A percentile compares a stretch with the other conserved stretches of the same genome.
These are phyloP conservation scores for Didymella segeticola DNA, from an alignment of 2,329 filamentous ascomycete genomes.

Conservation along the genomic window DNA sequence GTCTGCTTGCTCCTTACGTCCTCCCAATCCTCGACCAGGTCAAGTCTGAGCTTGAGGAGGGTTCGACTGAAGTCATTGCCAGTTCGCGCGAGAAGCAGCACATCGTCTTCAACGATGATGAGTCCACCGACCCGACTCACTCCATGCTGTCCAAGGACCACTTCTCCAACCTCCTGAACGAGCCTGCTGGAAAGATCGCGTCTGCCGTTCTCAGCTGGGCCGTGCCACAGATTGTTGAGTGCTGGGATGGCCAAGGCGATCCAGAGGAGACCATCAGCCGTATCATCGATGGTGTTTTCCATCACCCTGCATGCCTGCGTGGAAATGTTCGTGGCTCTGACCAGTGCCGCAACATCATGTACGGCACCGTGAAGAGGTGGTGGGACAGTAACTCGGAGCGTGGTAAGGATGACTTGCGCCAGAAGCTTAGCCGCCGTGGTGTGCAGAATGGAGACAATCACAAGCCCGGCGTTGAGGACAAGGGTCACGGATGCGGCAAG, in stretches of 20 bases:
- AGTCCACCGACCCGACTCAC: conserved; percentile 82
- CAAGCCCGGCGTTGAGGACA: conserved; percentile 82
- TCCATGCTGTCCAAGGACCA: conserved; percentile 97
- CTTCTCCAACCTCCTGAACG: conserved; percentile 88
- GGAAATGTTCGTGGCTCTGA: conserved; percentile 68
- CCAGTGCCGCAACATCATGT: conserved; percentile 80
- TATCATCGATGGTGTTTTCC: conserved; percentile 82
- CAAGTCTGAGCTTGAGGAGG: conserved; percentile 84
- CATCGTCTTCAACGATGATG: conserved; percentile 82
- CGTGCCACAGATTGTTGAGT: conserved; percentile 86
- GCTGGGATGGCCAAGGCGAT: conserved; percentile 83
- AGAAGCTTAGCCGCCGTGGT: conserved; percentile 78
- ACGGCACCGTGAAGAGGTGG: conserved; percentile 80
- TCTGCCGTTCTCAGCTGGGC: conserved; percentile 82
- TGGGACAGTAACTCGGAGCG: conserved; percentile 72
- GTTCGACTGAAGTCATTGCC: conserved; percentile 85
- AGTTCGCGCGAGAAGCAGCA: conserved; percentile 84
- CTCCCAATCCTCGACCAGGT: conserved; percentile 86
- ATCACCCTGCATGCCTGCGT: conserved; percentile 82
- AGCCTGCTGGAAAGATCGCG: conserved; percentile 83
- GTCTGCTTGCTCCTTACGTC: conserved; percentile 86
- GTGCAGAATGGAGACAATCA: conserved; percentile 82
- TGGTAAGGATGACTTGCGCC: conserved; percentile 71
- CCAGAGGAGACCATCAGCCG: conserved; percentile 73
- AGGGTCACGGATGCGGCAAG: conserved; percentile 85